Evolutionary conservation across 441 rosid species (phyloP).

Genomic region (Raphanus hybrid): DNA sequence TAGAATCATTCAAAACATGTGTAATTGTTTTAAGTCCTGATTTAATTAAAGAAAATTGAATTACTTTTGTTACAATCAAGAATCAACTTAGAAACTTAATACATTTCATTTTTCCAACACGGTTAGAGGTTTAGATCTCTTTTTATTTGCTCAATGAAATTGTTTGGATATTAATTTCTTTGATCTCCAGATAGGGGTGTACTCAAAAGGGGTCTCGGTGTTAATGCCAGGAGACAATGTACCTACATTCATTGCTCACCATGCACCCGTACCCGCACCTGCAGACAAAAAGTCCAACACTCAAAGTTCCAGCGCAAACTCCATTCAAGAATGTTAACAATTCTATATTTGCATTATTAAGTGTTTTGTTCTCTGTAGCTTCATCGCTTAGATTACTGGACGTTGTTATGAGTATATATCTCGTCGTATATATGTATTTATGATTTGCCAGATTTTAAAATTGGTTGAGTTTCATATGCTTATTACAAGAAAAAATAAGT

Average conservation of each 20-base stretch:
- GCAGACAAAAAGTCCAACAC: slow-evolving; percentile 19
- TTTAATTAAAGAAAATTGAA: background rate
- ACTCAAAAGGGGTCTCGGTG: slow-evolving; percentile 79
- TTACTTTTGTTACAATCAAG: no score
- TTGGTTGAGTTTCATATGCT: background rate
- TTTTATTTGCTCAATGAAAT: background rate
- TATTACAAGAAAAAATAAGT: background rate
- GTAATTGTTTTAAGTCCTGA: no score
- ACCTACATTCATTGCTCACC: slow-evolving; percentile 85
- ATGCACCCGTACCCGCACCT: slow-evolving; percentile 28
- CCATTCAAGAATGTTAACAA: slow-evolving; percentile 30
- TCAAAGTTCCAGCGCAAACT: slow-evolving; percentile 20
- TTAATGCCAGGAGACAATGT: slow-evolving; percentile 84
- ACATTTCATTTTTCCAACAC: slow-evolving; percentile 17
- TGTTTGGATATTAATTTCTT: background rate
- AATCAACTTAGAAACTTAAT: background rate
- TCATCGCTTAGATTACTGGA: background rate
- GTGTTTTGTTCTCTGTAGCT: slow-evolving; percentile 3
- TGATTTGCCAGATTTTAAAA: background rate
- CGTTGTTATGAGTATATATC: background rate
- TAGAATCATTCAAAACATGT: slow-evolving; percentile 25
- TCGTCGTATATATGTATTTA: background rate
- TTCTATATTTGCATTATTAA: background rate
- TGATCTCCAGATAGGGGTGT: slow-evolving; percentile 61
- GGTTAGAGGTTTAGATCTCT: background rate